Percentiles rank a stretch among this genome's conserved stretches.
Conservation (phyloP, 345 rosid genomes). For the Excoecaria agallocha region DNA sequence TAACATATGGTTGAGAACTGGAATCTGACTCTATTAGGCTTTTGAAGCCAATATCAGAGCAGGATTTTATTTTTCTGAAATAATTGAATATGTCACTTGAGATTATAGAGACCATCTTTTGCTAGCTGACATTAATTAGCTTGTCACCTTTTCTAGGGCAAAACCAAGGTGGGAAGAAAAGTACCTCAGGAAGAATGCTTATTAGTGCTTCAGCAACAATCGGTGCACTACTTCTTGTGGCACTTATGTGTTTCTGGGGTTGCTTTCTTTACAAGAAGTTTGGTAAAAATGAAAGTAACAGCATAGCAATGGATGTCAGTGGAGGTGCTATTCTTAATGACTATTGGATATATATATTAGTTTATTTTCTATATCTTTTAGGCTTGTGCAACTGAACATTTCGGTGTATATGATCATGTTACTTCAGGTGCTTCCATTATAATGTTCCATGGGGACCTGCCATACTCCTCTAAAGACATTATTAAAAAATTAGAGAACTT, state of each 20-base stretch:
- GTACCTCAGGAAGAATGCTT: conserved; percentile 66
- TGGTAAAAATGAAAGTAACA: conserved; percentile 70
- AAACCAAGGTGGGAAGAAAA: conserved; percentile 63
- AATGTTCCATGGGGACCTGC: conserved; percentile 98
- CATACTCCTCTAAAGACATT: conserved; percentile 93
- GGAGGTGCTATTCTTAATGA: conserved; percentile 58
- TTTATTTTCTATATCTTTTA: background rate
- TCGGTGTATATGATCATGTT: conserved; percentile 16
- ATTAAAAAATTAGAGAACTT: conserved; percentile 82
- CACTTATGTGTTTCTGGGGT: conserved; percentile 99
- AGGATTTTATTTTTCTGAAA: conserved; percentile 2
- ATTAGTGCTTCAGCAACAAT: conserved; percentile 94
- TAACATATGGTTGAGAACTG: background rate
- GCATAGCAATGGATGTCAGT: conserved; percentile 79
- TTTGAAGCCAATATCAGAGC: background rate
- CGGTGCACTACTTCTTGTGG: conserved; percentile 94
- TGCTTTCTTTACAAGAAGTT: conserved; percentile 97
- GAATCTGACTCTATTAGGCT: conserved; percentile 3
- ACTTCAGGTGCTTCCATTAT: conserved; percentile 87
- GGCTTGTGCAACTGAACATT: conserved; percentile 12
- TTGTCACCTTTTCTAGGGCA: conserved; percentile 44
- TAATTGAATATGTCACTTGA: background rate
- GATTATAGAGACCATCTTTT: background rate
- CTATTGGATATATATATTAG: conserved; percentile 16
- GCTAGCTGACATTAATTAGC: conserved; percentile 12